Evolutionary conservation across 2,329 filamentous ascomycete species (phyloP).

Genomic region (Claviceps maximensis): DNA sequence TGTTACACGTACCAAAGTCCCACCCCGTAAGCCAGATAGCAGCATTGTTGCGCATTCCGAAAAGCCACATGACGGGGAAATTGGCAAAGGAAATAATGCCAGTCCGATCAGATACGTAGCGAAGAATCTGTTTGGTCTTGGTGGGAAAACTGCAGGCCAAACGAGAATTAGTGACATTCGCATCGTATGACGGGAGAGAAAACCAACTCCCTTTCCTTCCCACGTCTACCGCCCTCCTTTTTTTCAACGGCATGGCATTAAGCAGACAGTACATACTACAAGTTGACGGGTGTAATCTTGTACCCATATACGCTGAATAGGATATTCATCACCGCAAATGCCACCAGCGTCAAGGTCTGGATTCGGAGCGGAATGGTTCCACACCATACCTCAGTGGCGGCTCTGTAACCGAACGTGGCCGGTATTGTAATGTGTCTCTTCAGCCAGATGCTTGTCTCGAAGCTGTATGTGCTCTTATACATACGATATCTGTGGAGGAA

Average conservation of each 20-base stretch:
- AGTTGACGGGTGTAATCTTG: conserved; percentile 21
- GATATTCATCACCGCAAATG: conserved; percentile 26
- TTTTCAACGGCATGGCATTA: not conserved
- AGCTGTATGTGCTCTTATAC: not conserved
- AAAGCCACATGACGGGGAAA: conserved; percentile 52
- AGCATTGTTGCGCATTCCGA: conserved; percentile 53
- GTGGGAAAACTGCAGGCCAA: conserved; percentile 19
- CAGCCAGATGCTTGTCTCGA: conserved; percentile 14
- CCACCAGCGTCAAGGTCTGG: conserved; percentile 26
- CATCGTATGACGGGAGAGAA: not conserved
- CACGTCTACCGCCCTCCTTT: not conserved
- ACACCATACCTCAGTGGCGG: conserved; percentile 30
- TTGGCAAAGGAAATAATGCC: conserved; percentile 52
- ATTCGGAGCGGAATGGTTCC: conserved; percentile 30
- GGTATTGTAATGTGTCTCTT: conserved; percentile 23
- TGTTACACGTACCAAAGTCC: conserved; percentile 53
- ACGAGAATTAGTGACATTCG: not conserved
- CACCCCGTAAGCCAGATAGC: conserved; percentile 56
- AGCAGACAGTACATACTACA: conserved; percentile 23
- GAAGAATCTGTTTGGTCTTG: conserved; percentile 23
- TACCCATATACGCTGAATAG: conserved; percentile 24
- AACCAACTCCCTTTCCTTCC: not conserved
- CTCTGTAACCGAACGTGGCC: conserved; percentile 29
- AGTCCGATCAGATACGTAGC: conserved; percentile 49
- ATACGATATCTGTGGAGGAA: not conserved